These are phyloP conservation scores for Coemansia sp. DNA, from an alignment of 192 early-diverging fungal species.

Conservation along the genomic window DNA sequence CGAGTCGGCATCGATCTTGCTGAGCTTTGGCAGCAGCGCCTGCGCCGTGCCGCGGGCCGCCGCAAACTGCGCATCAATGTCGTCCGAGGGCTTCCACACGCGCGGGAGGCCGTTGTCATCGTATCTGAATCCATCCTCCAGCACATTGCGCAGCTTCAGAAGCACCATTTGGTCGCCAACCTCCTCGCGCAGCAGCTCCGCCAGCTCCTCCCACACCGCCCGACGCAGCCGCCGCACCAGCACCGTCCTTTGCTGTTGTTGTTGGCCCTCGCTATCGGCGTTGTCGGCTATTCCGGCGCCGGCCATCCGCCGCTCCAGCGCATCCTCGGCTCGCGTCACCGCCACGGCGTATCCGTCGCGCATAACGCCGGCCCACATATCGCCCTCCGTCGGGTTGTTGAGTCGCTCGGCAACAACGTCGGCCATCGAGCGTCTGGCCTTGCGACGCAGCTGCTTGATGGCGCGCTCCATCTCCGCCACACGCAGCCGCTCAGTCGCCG, in stretches of 20 bases:
- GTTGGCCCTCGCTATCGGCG: conserved; percentile 4
- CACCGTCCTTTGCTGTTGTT: conserved; percentile 57
- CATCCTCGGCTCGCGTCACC: conserved; percentile 58
- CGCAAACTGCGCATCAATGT: conserved; percentile 87
- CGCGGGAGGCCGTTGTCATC: conserved; percentile 89
- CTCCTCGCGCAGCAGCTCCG: conserved; percentile 77
- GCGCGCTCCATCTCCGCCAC: conserved; percentile 41
- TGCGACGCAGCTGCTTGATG: conserved; percentile 17
- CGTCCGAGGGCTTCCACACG: conserved; percentile 93
- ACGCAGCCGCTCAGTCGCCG: conserved; percentile 38
- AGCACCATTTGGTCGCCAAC: conserved; percentile 81
- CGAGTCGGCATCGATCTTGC: conserved; percentile 65
- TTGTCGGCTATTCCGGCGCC: conserved; percentile 36
- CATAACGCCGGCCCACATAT: conserved; percentile 77
- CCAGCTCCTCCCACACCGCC: conserved; percentile 71
- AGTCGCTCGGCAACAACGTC: conserved; percentile 73
- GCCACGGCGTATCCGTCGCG: conserved; percentile 53
- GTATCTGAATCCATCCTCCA: conserved; percentile 93
- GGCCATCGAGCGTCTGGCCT: conserved; percentile 56
- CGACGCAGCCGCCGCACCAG: conserved; percentile 60
- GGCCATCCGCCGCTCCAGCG: conserved; percentile 26
- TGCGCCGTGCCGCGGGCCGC: conserved; percentile 68
- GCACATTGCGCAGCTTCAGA: conserved; percentile 72
- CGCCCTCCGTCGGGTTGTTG: conserved; percentile 60
- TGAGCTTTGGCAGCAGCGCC: conserved; percentile 67